Evolutionary conservation across 768 basidiomycete genomes (phyloP).

Genomic region (Kwoniella dendrophila): DNA sequence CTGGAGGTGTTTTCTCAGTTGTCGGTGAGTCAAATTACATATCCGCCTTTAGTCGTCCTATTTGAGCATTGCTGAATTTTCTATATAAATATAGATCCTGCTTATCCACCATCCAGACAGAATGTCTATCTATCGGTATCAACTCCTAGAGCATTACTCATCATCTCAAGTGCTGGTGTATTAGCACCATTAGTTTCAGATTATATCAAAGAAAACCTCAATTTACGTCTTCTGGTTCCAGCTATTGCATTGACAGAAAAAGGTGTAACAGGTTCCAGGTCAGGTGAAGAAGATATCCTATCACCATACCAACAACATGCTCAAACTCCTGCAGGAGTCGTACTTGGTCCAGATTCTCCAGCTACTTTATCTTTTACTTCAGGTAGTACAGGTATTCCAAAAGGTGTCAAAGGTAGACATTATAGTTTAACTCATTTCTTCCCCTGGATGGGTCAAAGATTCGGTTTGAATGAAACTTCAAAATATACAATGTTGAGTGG

Average conservation of each 20-base stretch:
- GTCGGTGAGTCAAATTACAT: slow-evolving; percentile 67
- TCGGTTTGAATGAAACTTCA: slow-evolving; percentile 70
- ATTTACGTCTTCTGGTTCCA: slow-evolving; percentile 87
- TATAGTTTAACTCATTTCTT: slow-evolving; percentile 98
- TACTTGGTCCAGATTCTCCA: slow-evolving; percentile 90
- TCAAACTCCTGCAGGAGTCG: slow-evolving; percentile 74
- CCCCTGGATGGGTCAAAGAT: slow-evolving; percentile 96
- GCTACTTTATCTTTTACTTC: slow-evolving; percentile 96
- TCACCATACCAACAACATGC: slow-evolving; percentile 62
- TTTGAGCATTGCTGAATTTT: neutral
- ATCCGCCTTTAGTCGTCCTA: neutral
- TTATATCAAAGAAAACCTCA: slow-evolving; percentile 74
- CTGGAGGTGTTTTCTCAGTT: slow-evolving; percentile 94
- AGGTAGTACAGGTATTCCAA: slow-evolving; percentile 96
- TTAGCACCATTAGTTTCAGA: slow-evolving; percentile 79
- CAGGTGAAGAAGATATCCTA: slow-evolving; percentile 64
- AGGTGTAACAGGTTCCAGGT: slow-evolving; percentile 66
- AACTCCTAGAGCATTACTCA: slow-evolving; percentile 83
- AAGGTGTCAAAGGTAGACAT: slow-evolving; percentile 94
- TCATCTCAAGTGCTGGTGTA: slow-evolving; percentile 84
- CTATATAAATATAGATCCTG: slow-evolving; percentile 70
- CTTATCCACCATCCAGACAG: slow-evolving; percentile 91
- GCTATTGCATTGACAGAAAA: slow-evolving; percentile 73
- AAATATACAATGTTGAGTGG: slow-evolving; percentile 98
- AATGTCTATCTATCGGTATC: slow-evolving; percentile 91